A percentile compares a stretch with the other conserved stretches of the same genome.
Evolutionary conservation across 805 yeast species (phyloP).

Genomic region (Candida pini): DNA sequence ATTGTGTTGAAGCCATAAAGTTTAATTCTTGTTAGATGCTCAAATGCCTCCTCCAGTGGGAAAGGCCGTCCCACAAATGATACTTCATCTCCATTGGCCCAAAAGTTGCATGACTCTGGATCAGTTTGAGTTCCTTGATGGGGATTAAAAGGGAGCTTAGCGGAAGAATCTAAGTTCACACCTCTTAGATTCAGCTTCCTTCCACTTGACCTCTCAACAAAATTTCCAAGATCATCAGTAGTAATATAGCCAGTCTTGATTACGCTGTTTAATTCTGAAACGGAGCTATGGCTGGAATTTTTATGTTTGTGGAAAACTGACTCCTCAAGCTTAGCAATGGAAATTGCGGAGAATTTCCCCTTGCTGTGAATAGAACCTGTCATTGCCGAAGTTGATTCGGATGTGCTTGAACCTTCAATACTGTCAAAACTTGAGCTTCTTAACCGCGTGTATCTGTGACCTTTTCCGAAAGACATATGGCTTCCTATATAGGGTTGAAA

Average conservation of each 20-base stretch:
- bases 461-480: too few species aligned
- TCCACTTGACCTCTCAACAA: constrained; percentile 47
- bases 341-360: too few species aligned
- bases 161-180: constrained; percentile 70
- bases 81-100: constrained; percentile 61
- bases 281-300: neutral
- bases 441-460: too few species aligned
- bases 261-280: constrained; percentile 12
- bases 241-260: constrained; percentile 18
- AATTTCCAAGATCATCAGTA: constrained; percentile 47
- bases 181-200: constrained; percentile 67
- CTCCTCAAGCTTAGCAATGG: too few species aligned
- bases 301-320: neutral
- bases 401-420: too few species aligned
- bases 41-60: constrained; percentile 64
- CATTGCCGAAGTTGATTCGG: too few species aligned
- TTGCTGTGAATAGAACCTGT: too few species aligned
- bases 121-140: constrained; percentile 34
- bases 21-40: constrained; percentile 65
- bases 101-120: constrained; percentile 42
- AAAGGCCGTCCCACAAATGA: constrained; percentile 84
- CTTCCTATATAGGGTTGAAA: too few species aligned
- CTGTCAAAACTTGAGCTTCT: too few species aligned
- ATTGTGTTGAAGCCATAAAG: constrained; percentile 78
- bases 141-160: constrained; percentile 66